A percentile compares a stretch with the other conserved stretches of the same genome.
Conservation (phyloP, 108 stramenopile genomes). For the Cyclotella sp. region DNA sequence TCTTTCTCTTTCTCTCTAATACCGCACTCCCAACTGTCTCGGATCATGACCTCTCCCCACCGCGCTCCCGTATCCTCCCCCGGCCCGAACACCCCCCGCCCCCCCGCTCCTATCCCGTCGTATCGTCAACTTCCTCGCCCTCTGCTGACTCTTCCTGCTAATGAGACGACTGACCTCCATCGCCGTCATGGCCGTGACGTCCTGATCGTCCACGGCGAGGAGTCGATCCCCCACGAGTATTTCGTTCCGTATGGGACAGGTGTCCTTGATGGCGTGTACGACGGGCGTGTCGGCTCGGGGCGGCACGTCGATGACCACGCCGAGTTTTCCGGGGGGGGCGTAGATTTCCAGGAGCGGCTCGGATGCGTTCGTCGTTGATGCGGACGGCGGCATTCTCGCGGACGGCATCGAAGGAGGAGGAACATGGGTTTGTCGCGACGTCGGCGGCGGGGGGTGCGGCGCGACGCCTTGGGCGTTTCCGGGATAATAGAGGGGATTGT, state of each 20-base stretch:
- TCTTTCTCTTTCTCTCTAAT: not conserved
- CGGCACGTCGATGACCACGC: slow-evolving; percentile 55
- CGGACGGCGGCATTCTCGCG: not conserved
- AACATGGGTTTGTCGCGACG: too few relatives aligned
- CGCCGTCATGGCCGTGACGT: slow-evolving; percentile 50
- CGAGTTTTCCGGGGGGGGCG: slow-evolving; percentile 55
- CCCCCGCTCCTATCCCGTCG: slow-evolving; percentile 6
- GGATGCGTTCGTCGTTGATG: slow-evolving; percentile 17
- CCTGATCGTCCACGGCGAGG: slow-evolving; percentile 54
- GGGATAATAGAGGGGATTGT: not conserved
- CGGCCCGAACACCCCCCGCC: not conserved
- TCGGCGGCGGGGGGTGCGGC: too few relatives aligned
- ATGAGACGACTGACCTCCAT: slow-evolving; percentile 42
- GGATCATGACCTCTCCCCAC: not conserved
- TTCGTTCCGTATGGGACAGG: slow-evolving; percentile 42
- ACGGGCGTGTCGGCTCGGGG: slow-evolving; percentile 21
- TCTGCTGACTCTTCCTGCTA: slow-evolving; percentile 43
- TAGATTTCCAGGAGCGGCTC: slow-evolving; percentile 48
- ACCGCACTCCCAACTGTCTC: slow-evolving; percentile 4
- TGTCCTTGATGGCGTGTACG: slow-evolving; percentile 55
- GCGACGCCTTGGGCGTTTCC: too few relatives aligned
- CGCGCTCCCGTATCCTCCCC: not conserved
- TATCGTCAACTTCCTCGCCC: slow-evolving; percentile 45
- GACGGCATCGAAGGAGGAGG: too few relatives aligned
- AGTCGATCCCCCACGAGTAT: slow-evolving; percentile 51